A percentile compares a stretch with the other conserved stretches of the same genome.
phyloP scores from a whole-genome alignment of 495 filamentous ascomycete species.

The Trichoderma parareesei region DNA sequence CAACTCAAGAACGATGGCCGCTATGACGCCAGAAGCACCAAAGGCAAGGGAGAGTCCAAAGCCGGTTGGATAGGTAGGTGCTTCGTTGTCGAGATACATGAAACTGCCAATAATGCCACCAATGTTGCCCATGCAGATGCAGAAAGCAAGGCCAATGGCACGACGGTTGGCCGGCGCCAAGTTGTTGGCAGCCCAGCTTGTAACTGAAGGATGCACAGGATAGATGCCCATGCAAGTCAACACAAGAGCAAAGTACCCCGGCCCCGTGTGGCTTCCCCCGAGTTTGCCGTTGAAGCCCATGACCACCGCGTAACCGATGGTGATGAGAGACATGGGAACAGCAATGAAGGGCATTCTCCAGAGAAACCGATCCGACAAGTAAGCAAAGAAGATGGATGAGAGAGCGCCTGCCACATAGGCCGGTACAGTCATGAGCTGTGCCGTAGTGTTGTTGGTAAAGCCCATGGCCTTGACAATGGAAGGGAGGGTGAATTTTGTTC shows the following conservation, averaged over 20 bases:
- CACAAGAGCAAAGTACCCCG: constrained; percentile 30
- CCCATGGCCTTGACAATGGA: constrained; percentile 60
- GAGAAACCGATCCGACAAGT: constrained; percentile 29
- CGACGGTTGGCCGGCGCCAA: constrained; percentile 27
- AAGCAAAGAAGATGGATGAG: constrained; percentile 22
- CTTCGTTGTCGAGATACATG: constrained; percentile 33
- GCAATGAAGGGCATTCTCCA: constrained; percentile 35
- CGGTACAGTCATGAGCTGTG: constrained; percentile 64
- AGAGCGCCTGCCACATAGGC: constrained; percentile 63
- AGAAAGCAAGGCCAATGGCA: constrained; percentile 30
- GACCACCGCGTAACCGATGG: constrained; percentile 23
- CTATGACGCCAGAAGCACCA: constrained; percentile 20
- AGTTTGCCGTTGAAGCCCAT: constrained; percentile 15
- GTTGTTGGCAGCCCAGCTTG: constrained; percentile 34
- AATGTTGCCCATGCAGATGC: constrained; percentile 30
- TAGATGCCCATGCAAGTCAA: constrained; percentile 33
- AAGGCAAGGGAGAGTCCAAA: constrained; percentile 28
- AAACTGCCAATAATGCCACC: constrained; percentile 26
- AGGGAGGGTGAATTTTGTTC: constrained; percentile 36
- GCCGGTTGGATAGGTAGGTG: constrained; percentile 34
- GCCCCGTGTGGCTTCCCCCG: constrained; percentile 21
- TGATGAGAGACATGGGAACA: constrained; percentile 21
- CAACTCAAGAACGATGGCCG: constrained; percentile 21
- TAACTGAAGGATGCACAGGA: constrained; percentile 28
- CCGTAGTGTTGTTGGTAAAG: constrained; percentile 46